These are phyloP conservation scores for Cladosporium sp. DNA, from an alignment of 2,329 filamentous ascomycete species.

Conservation along the genomic window DNA sequence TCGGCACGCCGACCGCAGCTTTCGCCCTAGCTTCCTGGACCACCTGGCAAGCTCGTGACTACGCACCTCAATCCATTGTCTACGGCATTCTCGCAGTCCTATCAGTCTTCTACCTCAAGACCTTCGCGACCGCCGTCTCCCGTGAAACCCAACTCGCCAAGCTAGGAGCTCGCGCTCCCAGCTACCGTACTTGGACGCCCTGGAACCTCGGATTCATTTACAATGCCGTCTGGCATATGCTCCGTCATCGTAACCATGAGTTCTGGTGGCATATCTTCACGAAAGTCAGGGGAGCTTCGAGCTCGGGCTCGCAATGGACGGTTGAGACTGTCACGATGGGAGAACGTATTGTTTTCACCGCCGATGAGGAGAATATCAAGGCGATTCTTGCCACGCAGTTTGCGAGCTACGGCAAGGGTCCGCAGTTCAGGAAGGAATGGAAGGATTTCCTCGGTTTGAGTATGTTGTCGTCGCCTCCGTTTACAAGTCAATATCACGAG, in stretches of 20 bases:
- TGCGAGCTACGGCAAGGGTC: slow-evolving; percentile 75
- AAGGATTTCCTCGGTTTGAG: slow-evolving; percentile 68
- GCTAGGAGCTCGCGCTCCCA: slow-evolving; percentile 43
- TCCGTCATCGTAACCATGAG: slow-evolving; percentile 52
- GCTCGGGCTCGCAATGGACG: slow-evolving; percentile 45
- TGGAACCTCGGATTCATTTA: slow-evolving; percentile 61
- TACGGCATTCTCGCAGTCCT: slow-evolving; percentile 15
- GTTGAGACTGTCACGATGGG: slow-evolving; percentile 54
- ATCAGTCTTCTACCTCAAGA: slow-evolving; percentile 17
- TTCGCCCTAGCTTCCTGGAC: slow-evolving; percentile 11
- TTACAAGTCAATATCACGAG: too few relatives aligned
- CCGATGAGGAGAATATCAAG: slow-evolving; percentile 86
- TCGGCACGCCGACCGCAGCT: slow-evolving; percentile 15
- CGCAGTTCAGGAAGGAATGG: slow-evolving; percentile 70
- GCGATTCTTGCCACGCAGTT: slow-evolving; percentile 87
- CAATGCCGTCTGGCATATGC: slow-evolving; percentile 46
- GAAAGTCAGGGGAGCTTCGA: slow-evolving; percentile 13
- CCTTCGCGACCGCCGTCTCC: slow-evolving; percentile 23
- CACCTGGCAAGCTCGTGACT: slow-evolving; percentile 12
- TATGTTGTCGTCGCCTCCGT: slow-evolving; percentile 62
- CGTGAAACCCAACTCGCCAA: slow-evolving; percentile 34
- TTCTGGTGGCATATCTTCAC: slow-evolving; percentile 56
- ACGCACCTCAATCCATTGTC: slow-evolving; percentile 15
- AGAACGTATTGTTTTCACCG: slow-evolving; percentile 65
- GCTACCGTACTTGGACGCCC: slow-evolving; percentile 35